Conservation (phyloP, 2,329 filamentous ascomycete species). For the Hypocrella siamensis region DNA sequence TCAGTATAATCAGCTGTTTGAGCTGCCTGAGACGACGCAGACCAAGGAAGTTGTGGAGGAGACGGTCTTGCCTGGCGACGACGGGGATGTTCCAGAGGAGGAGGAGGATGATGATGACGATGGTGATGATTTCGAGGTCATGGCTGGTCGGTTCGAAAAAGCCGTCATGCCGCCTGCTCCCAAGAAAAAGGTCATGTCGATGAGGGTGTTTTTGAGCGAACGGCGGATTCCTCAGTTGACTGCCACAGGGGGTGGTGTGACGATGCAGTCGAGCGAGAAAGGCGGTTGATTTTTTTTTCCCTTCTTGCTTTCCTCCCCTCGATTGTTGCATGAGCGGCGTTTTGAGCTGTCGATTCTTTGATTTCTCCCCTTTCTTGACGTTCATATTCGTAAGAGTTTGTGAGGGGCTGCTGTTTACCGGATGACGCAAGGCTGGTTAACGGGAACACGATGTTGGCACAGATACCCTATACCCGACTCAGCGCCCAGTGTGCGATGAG, state of each 20-base stretch:
- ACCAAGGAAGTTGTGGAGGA: conserved; percentile 23
- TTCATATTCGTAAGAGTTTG: too few relatives aligned
- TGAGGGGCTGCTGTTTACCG: too few relatives aligned
- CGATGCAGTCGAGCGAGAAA: conserved; percentile 28
- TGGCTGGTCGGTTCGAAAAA: conserved; percentile 39
- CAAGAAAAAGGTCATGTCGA: conserved; percentile 30
- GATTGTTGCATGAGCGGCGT: too few relatives aligned
- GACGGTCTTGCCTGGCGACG: conserved; percentile 21
- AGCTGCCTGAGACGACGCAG: conserved; percentile 20
- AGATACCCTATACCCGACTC: too few relatives aligned
- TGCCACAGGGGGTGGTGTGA: conserved; percentile 24
- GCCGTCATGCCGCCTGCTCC: conserved; percentile 31
- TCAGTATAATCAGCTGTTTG: conserved; percentile 42
- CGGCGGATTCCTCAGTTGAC: conserved; percentile 39
- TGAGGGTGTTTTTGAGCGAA: conserved; percentile 45
- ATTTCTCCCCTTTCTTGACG: too few relatives aligned
- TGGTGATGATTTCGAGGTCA: conserved; percentile 38
- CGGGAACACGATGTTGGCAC: too few relatives aligned
- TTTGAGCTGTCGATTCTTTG: too few relatives aligned
- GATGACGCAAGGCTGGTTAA: too few relatives aligned
- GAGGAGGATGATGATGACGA: conserved; percentile 12
- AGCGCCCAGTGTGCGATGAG: too few relatives aligned
- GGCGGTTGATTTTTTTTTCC: background rate
- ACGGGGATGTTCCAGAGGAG: conserved; percentile 14
- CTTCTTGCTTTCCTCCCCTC: background rate